Evolutionary conservation across 306 rosid genomes (phyloP).

Genomic region (Spatholobus suberectus): DNA sequence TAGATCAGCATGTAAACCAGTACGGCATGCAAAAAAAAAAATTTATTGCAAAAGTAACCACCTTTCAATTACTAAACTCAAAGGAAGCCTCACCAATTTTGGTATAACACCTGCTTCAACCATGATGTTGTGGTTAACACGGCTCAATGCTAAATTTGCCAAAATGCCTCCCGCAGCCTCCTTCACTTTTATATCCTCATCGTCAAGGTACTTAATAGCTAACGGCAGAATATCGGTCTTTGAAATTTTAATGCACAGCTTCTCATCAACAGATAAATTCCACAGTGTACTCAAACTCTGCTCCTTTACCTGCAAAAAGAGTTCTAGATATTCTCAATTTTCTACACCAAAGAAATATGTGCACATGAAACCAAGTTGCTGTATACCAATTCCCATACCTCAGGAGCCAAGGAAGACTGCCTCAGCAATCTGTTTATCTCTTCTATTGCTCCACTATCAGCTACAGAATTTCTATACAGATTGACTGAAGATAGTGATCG

Average conservation of each 20-base stretch:
- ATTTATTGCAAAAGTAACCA: constrained; percentile 23
- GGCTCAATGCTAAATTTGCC: constrained; percentile 78
- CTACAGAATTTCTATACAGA: constrained; percentile 68
- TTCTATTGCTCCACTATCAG: constrained; percentile 88
- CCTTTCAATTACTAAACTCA: constrained; percentile 19
- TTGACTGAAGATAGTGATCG: constrained; percentile 73
- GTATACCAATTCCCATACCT: constrained; percentile 55
- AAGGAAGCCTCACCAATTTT: constrained; percentile 70
- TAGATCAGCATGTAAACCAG: constrained; percentile 13
- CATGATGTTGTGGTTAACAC: constrained; percentile 64
- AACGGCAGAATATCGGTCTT: constrained; percentile 60
- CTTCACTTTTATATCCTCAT: constrained; percentile 73
- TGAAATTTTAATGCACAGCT: constrained; percentile 66
- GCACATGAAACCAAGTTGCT: constrained; percentile 13
- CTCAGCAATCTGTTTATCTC: constrained; percentile 76
- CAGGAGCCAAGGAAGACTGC: constrained; percentile 63
- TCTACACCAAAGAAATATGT: constrained; percentile 38
- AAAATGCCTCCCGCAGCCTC: constrained; percentile 89
- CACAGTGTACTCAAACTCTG: constrained; percentile 76
- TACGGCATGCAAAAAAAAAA: constrained; percentile 13
- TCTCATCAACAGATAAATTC: constrained; percentile 89
- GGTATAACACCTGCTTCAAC: constrained; percentile 90
- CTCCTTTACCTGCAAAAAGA: constrained; percentile 75
- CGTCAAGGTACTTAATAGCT: constrained; percentile 72
- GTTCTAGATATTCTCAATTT: constrained; percentile 42